phyloP scores from a whole-genome alignment of 1,284 basidiomycete genomes.

The Pseudozyma sp. region DNA sequence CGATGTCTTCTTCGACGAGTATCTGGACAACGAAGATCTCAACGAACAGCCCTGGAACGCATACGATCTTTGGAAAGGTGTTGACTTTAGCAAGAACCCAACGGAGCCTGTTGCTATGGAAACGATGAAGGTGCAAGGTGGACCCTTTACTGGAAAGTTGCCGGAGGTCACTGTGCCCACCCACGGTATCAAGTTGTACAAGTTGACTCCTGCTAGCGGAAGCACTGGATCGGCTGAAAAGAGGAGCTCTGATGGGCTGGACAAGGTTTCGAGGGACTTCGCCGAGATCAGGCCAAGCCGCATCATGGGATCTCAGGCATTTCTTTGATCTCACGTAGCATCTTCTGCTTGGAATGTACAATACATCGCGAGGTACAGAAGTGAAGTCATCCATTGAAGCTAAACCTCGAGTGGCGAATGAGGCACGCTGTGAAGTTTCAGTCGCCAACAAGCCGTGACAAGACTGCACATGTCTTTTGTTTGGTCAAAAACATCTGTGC shows the following conservation, averaged over 20 bases:
- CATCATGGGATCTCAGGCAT: conserved; percentile 27
- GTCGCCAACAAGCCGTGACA: background rate
- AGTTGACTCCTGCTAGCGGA: conserved; percentile 3
- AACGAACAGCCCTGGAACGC: conserved; percentile 18
- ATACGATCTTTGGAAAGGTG: conserved; percentile 37
- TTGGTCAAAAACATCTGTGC: no score
- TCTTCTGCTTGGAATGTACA: no score
- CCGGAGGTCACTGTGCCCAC: conserved; percentile 20
- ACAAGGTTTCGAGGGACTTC: conserved; percentile 18
- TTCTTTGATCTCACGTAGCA: background rate
- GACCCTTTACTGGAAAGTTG: conserved; percentile 13
- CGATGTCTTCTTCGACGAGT: conserved; percentile 39
- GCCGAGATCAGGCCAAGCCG: conserved; percentile 29
- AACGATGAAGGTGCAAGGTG: conserved; percentile 16
- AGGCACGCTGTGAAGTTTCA: no score
- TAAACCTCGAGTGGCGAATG: no score
- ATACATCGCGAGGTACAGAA: no score
- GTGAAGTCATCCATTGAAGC: no score
- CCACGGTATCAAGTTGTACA: conserved; percentile 33
- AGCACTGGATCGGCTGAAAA: conserved; percentile 1
- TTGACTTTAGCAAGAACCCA: conserved; percentile 22
- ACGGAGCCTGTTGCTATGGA: conserved; percentile 11
- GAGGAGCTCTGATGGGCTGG: conserved; percentile 10
- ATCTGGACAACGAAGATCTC: conserved; percentile 22
- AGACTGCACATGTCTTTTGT: no score